phyloP scores from a whole-genome alignment of 306 rosid genomes.

The Prunus salicina region DNA sequence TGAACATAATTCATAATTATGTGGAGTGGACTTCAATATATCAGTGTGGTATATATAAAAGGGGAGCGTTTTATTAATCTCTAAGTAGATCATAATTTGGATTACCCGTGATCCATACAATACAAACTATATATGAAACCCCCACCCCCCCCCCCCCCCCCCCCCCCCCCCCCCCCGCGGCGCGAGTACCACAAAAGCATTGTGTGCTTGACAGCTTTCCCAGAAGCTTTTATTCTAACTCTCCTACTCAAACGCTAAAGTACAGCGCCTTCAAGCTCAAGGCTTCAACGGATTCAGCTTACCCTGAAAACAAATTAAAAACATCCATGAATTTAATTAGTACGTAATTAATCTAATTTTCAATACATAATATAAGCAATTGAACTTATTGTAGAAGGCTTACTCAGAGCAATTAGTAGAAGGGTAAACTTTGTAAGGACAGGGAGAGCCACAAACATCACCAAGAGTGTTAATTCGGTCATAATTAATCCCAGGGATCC shows the following conservation, averaged over 20 bases:
- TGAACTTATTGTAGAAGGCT: background rate
- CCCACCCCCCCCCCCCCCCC: too few relatives aligned
- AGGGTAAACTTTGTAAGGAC: slow-evolving; percentile 65
- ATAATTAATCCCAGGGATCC: slow-evolving; percentile 49
- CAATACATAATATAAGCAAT: background rate
- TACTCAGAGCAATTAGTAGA: slow-evolving; percentile 58
- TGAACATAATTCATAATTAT: too few relatives aligned
- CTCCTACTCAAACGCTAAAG: too few relatives aligned
- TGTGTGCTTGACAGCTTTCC: background rate
- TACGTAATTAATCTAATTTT: background rate
- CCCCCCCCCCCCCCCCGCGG: too few relatives aligned
- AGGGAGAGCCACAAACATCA: slow-evolving; percentile 35
- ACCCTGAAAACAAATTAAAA: slow-evolving; percentile 41
- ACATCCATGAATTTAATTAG: background rate
- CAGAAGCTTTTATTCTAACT: background rate
- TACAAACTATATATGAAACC: background rate
- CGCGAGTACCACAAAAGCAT: background rate
- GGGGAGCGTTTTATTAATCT: background rate
- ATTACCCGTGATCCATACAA: background rate
- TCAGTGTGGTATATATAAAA: background rate
- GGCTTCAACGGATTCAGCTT: slow-evolving; percentile 7
- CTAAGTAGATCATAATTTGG: background rate
- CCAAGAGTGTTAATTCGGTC: slow-evolving; percentile 30
- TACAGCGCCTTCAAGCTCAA: too few relatives aligned
- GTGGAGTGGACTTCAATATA: too few relatives aligned